phyloP scores from a whole-genome alignment of 768 basidiomycete genomes.

The Epithele typhae region DNA sequence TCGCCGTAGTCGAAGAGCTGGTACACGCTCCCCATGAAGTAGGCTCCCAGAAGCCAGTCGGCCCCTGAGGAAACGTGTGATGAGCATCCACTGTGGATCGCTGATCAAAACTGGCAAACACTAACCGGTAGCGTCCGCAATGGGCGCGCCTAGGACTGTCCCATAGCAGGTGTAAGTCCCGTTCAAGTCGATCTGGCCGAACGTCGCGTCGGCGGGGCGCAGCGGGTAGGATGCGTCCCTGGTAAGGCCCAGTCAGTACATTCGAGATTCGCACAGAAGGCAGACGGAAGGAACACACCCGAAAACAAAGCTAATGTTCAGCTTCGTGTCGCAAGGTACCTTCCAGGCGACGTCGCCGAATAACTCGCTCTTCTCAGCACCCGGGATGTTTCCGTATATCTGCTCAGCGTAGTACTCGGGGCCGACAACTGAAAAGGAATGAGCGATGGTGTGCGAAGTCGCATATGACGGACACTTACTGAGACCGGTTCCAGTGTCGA shows the following conservation, averaged over 20 bases:
- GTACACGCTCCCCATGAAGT: slow-evolving; percentile 19
- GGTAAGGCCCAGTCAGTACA: no score
- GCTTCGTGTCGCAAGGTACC: slow-evolving; percentile 16
- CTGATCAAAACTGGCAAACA: no score
- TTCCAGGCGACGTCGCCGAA: slow-evolving; percentile 3
- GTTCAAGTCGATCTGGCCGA: no score
- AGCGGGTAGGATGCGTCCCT: no score
- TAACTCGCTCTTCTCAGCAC: slow-evolving; percentile 1
- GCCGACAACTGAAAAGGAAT: neutral
- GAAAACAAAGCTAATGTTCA: slow-evolving; percentile 15
- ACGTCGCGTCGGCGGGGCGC: slow-evolving; percentile 12
- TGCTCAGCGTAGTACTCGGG: slow-evolving; percentile 13
- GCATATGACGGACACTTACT: neutral
- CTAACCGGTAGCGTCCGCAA: no score
- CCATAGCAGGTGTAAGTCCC: no score
- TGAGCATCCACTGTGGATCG: no score
- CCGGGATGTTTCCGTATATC: slow-evolving; percentile 17
- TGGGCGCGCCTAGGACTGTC: no score
- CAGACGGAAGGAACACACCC: slow-evolving; percentile 6
- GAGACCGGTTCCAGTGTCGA: slow-evolving; percentile 17
- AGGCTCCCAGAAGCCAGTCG: slow-evolving; percentile 16
- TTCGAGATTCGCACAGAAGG: neutral
- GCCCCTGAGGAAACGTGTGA: no score
- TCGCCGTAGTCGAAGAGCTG: slow-evolving; percentile 16
- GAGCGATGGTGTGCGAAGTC: neutral